Base-by-base conservation (phyloP, 2,329 filamentous ascomycete species). In the Microdochium trichocladiopsis region DNA sequence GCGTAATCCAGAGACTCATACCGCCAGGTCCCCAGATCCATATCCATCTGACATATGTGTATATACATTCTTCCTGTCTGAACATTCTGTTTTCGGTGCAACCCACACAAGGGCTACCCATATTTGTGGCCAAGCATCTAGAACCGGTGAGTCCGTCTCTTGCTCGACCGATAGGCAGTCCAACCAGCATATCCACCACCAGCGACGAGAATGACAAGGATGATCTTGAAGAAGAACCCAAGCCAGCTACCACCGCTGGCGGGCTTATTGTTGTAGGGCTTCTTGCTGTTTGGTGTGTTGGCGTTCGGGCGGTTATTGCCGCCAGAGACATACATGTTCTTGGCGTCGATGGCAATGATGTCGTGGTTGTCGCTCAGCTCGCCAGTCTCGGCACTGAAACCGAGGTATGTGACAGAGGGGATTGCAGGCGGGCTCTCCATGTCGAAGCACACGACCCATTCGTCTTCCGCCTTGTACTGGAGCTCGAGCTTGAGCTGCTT, bases 331-430 rank as follows among this genome's bases (percentile, higher is more conserved):
- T 97, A 97, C 56, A 99, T 76, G 70, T 96, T 99, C 76, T 87
- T 88, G 53, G 93, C 86, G 57, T 84, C 78, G 62, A 99, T 81
- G 50, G 84, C 87, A 67, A 97, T 84, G 69, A 99, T 95, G 72
- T 99, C 94, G 78, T 96, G 93, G 78, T 96, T 96, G 74, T 99
- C 94, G 71, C 86, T 90, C 59, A 99, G 82, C 75, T 99, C 93
- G 65, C 94, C 94, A 16, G 94, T 97, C 76, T 97, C 93, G 52
- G 90, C 87, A 61, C 82, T 87, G 73, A 90, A 90, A 53, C 86
- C 87, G 24, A 90, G 82, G 68, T 90, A 90, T 33, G 83, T 79
- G 49, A 88, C 84, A 53, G 83, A 77, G 51, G 94, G 94, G 58
- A 99, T 87, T 62, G 88, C 85, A 28, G 88, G 87, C 31, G 82